Conservation (phyloP, 2,329 filamentous ascomycete genomes). For the Stemphylium vesicarium region DNA sequence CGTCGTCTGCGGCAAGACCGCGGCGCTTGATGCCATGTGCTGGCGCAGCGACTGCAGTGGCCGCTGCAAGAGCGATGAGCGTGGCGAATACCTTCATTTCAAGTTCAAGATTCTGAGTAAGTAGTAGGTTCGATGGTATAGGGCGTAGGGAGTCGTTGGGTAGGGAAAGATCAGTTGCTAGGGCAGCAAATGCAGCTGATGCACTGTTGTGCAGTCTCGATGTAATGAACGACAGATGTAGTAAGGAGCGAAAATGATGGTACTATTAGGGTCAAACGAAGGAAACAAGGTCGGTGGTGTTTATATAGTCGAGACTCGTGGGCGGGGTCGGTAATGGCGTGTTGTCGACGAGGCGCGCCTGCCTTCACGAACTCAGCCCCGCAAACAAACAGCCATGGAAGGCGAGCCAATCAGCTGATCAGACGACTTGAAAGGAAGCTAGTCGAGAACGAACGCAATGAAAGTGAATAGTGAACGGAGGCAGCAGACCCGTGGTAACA, state of each 20-base stretch:
- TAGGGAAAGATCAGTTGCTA: constrained; percentile 10
- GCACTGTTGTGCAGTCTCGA: constrained; percentile 17
- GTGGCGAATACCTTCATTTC: constrained; percentile 37
- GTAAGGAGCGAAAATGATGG: constrained; percentile 9
- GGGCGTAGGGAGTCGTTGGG: constrained; percentile 6
- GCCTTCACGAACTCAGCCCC: constrained; percentile 17
- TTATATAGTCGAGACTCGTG: constrained; percentile 20
- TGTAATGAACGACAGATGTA: constrained; percentile 11
- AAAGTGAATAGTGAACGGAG: constrained; percentile 1
- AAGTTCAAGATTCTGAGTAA: constrained; percentile 6
- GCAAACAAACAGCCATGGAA: constrained; percentile 17
- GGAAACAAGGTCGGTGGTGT: neutral
- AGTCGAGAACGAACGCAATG: neutral
- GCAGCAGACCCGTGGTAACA: neutral
- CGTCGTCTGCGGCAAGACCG: constrained; percentile 23
- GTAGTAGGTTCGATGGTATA: neutral
- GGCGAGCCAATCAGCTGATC: constrained; percentile 1
- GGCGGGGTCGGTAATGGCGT: constrained; percentile 11
- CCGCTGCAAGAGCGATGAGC: constrained; percentile 29
- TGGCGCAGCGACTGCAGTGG: constrained; percentile 32
- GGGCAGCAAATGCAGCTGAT: constrained; percentile 24
- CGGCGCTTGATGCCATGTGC: constrained; percentile 20
- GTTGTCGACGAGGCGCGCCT: constrained; percentile 14
- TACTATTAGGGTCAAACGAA: constrained; percentile 6
- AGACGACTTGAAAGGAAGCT: neutral